A percentile compares a stretch with the other conserved stretches of the same genome.
These are phyloP conservation scores for Macadamia tetraphylla DNA, from an alignment of 164 flowering plant species.

Conservation along the genomic window DNA sequence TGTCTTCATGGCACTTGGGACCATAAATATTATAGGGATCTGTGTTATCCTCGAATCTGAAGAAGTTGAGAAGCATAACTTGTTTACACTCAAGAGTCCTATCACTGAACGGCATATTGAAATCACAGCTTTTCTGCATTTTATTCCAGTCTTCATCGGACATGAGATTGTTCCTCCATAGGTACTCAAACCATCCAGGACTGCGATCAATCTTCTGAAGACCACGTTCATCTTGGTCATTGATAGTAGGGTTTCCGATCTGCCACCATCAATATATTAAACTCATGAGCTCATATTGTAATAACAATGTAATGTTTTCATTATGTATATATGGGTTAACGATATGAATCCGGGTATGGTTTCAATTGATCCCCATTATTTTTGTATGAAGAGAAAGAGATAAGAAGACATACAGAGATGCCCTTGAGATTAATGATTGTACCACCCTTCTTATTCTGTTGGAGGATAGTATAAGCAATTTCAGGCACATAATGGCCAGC, in stretches of 20 bases:
- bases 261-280: slow-evolving; percentile 15
- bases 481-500: slow-evolving; percentile 73
- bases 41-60: slow-evolving; percentile 1
- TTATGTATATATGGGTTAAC: no score
- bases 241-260: slow-evolving; percentile 76
- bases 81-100: slow-evolving; percentile 7
- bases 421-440: slow-evolving; percentile 53
- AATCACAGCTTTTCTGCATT: slow-evolving; percentile 41
- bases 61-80: background rate
- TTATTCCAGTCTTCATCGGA: slow-evolving; percentile 23
- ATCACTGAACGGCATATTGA: slow-evolving; percentile 14
- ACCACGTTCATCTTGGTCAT: slow-evolving; percentile 42
- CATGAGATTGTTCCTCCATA: slow-evolving; percentile 50
- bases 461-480: slow-evolving; percentile 54
- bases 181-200: slow-evolving; percentile 51
- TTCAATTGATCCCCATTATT: background rate
- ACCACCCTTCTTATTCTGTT: slow-evolving; percentile 34
- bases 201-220: no score
- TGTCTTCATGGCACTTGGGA: slow-evolving; percentile 30
- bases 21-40: slow-evolving; percentile 67
- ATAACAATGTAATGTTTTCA: no score
- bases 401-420: slow-evolving; percentile 27
- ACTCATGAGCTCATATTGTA: no score
- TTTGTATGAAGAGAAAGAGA: background rate
- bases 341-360: no score